phyloP scores from a whole-genome alignment of 139 green algal genomes.

The Tetraselmis chui region DNA sequence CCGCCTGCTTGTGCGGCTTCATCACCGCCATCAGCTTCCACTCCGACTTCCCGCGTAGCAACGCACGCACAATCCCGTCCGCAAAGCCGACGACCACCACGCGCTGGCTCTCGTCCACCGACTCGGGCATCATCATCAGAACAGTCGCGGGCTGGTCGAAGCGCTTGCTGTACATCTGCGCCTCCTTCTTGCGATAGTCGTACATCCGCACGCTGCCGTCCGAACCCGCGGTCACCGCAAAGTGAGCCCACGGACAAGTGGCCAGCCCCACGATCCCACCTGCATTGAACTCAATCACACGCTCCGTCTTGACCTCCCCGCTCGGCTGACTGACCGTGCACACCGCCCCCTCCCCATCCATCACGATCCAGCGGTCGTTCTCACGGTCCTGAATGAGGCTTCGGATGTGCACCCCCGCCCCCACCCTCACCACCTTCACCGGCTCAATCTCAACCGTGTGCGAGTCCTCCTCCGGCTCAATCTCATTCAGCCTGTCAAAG shows the following conservation, averaged over 20 bases:
- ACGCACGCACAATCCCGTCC: constrained; percentile 47
- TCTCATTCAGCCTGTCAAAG: constrained; percentile 16
- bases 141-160: constrained; percentile 8
- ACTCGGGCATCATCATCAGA: constrained; percentile 15
- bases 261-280: constrained; percentile 42
- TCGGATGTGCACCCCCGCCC: constrained; percentile 26
- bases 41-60: constrained; percentile 31
- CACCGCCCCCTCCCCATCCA: constrained; percentile 38
- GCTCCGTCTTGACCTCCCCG: constrained; percentile 12
- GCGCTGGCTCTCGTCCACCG: constrained; percentile 14
- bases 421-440: constrained; percentile 7
- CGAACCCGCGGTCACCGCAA: constrained; percentile 35
- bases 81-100: constrained; percentile 30
- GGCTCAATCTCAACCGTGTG: constrained; percentile 2
- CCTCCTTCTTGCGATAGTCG: constrained; percentile 35
- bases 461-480: constrained; percentile 22
- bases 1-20: constrained; percentile 54
- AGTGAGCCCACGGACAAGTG: constrained; percentile 27
- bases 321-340: constrained; percentile 25
- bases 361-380: constrained; percentile 46
- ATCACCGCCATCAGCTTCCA: constrained; percentile 35
- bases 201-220: constrained; percentile 48
- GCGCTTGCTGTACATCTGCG: not conserved
- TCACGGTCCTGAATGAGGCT: constrained; percentile 34
- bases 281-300: constrained; percentile 37